Evolutionary conservation across 2,329 filamentous ascomycete genomes (phyloP).

Genomic region (Arthrobotrys megalospora): DNA sequence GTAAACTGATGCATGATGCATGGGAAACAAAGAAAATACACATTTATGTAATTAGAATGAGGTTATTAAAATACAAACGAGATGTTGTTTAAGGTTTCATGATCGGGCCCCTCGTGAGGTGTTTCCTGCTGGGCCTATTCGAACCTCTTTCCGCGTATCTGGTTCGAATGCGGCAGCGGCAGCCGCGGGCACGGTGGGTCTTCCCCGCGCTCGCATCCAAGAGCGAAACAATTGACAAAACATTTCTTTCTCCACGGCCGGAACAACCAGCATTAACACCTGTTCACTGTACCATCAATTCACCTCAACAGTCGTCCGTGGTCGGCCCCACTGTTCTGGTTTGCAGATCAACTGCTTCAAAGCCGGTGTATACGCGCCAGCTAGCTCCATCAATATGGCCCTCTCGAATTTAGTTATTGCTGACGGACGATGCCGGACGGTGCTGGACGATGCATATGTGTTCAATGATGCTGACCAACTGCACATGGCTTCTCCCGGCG

Average conservation of each 20-base stretch:
- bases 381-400: background rate
- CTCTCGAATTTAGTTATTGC: background rate
- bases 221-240: slow-evolving; percentile 25
- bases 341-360: slow-evolving; percentile 2
- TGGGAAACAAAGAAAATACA: too few species aligned
- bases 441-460: too few species aligned
- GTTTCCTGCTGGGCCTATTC: slow-evolving; percentile 22
- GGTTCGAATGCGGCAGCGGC: slow-evolving; percentile 25
- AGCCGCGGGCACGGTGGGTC: slow-evolving; percentile 10
- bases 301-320: background rate
- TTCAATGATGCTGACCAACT: too few species aligned
- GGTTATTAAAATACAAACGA: too few species aligned
- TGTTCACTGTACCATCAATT: slow-evolving; percentile 22
- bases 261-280: slow-evolving; percentile 24
- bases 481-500: too few species aligned
- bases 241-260: background rate
- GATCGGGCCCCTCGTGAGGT: slow-evolving; percentile 2
- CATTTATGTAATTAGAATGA: too few species aligned
- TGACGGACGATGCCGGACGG: too few species aligned
- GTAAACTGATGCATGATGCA: background rate
- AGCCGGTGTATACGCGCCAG: background rate
- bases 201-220: slow-evolving; percentile 28
- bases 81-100: too few species aligned
- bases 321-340: background rate
- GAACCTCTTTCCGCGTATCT: slow-evolving; percentile 34